phyloP scores from a whole-genome alignment of 192 early-diverging fungal genomes.

The Coemansia sp. region DNA sequence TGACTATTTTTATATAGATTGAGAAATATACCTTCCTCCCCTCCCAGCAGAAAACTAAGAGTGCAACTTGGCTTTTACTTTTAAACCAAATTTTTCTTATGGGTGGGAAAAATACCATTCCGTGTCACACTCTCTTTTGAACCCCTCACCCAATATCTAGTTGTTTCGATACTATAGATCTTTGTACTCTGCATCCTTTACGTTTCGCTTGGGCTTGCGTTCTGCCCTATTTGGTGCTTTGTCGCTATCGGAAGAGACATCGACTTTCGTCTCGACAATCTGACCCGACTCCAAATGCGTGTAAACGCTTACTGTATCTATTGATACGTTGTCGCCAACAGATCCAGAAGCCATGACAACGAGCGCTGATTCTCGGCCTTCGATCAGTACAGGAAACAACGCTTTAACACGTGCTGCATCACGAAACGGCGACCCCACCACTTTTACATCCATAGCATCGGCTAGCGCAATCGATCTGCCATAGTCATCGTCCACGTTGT shows the following conservation, averaged over 20 bases:
- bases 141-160: too few species aligned
- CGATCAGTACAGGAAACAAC: constrained; percentile 35
- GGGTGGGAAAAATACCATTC: too few species aligned
- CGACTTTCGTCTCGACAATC: constrained; percentile 12
- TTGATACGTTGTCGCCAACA: not conserved
- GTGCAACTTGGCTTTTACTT: too few species aligned
- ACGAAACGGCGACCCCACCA: not conserved
- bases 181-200: constrained; percentile 43
- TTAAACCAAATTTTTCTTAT: too few species aligned
- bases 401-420: constrained; percentile 12
- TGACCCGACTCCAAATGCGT: constrained; percentile 15
- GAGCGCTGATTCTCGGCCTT: constrained; percentile 10
- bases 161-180: constrained; percentile 11
- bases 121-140: too few species aligned
- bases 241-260: not conserved
- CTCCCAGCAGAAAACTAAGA: too few species aligned
- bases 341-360: constrained; percentile 27
- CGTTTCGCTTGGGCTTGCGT: not conserved
- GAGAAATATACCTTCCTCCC: too few species aligned
- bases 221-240: too few species aligned
- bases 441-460: constrained; percentile 20
- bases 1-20: too few species aligned
- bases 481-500: not conserved
- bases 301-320: constrained; percentile 8
- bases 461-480: constrained; percentile 17